Percentiles rank a stretch among this genome's conserved stretches.
Conservation (phyloP, 306 rosid species). For the Casuarina cunninghamiana region DNA sequence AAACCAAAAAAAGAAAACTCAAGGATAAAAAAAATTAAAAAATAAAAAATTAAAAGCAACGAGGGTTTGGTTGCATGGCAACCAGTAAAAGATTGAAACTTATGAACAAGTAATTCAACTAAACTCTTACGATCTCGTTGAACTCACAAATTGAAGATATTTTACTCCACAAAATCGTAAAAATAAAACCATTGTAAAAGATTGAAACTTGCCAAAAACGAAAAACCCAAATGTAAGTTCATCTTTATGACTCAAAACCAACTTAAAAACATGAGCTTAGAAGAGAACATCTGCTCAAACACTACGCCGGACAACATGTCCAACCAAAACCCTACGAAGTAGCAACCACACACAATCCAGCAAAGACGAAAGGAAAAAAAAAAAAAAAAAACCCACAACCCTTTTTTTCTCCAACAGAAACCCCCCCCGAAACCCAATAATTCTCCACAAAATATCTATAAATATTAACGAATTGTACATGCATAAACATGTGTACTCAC, state of each 20-base stretch:
- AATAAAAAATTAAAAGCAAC: too few relatives aligned
- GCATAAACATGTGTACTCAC: conserved; percentile 37
- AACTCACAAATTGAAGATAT: not conserved
- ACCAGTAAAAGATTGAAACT: not conserved
- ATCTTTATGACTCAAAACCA: not conserved
- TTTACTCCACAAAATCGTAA: not conserved
- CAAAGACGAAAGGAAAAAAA: not conserved
- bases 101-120: not conserved
- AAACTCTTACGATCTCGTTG: not conserved
- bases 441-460: not conserved
- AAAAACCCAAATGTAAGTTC: not conserved
- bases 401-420: not conserved
- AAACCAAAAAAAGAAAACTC: too few relatives aligned
- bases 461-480: not conserved
- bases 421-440: not conserved
- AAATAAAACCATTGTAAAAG: not conserved
- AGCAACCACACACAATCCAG: not conserved
- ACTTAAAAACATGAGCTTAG: not conserved
- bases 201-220: not conserved
- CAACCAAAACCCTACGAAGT: not conserved
- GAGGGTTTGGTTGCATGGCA: not conserved
- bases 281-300: not conserved
- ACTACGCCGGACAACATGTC: not conserved
- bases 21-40: too few relatives aligned
- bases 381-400: not conserved